A percentile compares a stretch with the other conserved stretches of the same genome.
Evolutionary conservation across 768 basidiomycete species (phyloP).

Genomic region (Lactarius hengduanensis): DNA sequence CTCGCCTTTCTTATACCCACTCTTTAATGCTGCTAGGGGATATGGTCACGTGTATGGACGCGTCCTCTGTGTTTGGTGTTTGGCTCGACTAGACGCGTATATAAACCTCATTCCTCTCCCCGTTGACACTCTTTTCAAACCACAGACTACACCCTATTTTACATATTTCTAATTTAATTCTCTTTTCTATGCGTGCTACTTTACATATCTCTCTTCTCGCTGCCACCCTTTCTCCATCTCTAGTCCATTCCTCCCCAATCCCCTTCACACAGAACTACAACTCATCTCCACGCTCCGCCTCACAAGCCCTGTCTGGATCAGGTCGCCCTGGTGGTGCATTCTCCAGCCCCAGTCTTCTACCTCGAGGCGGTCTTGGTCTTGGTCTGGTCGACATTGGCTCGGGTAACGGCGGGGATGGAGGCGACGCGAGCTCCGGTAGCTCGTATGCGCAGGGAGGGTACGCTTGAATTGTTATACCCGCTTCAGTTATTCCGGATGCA

Average conservation of each 20-base stretch:
- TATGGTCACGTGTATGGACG: constrained; percentile 26
- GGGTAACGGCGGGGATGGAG: constrained; percentile 26
- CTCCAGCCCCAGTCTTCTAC: constrained; percentile 13
- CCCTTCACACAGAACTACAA: constrained; percentile 23
- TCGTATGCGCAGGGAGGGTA: constrained; percentile 22
- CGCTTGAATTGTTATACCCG: background rate
- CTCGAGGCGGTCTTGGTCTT: constrained; percentile 23
- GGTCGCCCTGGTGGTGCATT: constrained; percentile 25
- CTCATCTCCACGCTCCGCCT: constrained; percentile 19
- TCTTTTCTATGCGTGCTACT: constrained; percentile 26
- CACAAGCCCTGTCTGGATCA: constrained; percentile 18
- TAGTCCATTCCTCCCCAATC: constrained; percentile 28
- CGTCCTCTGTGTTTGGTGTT: constrained; percentile 27
- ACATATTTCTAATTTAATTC: constrained; percentile 19
- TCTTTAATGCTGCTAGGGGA: constrained; percentile 12
- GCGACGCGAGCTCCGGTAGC: constrained; percentile 27
- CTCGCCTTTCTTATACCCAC: constrained; percentile 16
- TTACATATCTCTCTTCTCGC: constrained; percentile 29
- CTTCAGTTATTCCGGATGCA: background rate
- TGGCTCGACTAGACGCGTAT: constrained; percentile 18
- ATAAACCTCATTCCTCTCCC: constrained; percentile 15
- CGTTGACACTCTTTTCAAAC: constrained; percentile 9
- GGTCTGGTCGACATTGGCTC: constrained; percentile 25
- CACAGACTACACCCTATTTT: constrained; percentile 4
- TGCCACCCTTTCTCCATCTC: constrained; percentile 28